Evolutionary conservation across 805 yeast genomes (phyloP).

Genomic region (Candida xyloterini): DNA sequence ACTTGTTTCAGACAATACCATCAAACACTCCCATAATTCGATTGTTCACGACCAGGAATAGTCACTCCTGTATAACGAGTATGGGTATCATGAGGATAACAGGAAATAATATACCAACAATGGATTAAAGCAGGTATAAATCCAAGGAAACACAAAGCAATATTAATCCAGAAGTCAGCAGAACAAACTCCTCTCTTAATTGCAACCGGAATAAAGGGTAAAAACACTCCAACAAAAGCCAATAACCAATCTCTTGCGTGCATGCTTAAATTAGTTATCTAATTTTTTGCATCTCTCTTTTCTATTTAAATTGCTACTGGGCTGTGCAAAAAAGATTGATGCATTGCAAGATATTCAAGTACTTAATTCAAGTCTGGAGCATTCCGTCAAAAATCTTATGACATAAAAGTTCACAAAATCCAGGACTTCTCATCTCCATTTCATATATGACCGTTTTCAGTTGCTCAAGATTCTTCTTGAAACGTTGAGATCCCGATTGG

Average conservation of each 20-base stretch:
- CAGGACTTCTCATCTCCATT: slow-evolving; percentile 19
- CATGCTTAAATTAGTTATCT: slow-evolving; percentile 17
- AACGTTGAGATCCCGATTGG: slow-evolving; percentile 16
- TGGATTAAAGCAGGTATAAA: slow-evolving; percentile 77
- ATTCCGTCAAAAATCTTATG: slow-evolving; percentile 16
- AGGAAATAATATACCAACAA: slow-evolving; percentile 72
- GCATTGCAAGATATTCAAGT: neutral
- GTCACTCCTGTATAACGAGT: slow-evolving; percentile 33
- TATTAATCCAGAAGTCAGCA: slow-evolving; percentile 59
- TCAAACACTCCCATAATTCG: slow-evolving; percentile 33
- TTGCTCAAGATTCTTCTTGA: slow-evolving; percentile 15
- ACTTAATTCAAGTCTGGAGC: slow-evolving; percentile 9
- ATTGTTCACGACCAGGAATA: slow-evolving; percentile 35
- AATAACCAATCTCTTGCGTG: slow-evolving; percentile 50
- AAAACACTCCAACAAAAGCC: slow-evolving; percentile 62
- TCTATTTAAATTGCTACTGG: slow-evolving; percentile 6
- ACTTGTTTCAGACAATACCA: slow-evolving; percentile 16
- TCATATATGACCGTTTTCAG: slow-evolving; percentile 17
- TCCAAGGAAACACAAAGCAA: slow-evolving; percentile 67
- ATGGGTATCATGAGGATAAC: slow-evolving; percentile 51
- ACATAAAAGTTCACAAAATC: slow-evolving; percentile 19
- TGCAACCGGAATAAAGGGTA: slow-evolving; percentile 72
- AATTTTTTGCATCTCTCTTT: neutral
- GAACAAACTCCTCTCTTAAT: slow-evolving; percentile 62
- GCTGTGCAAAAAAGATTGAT: slow-evolving; percentile 4